Base-by-base conservation (phyloP, 345 rosid species). In the Microthlaspi erraticum region DNA sequence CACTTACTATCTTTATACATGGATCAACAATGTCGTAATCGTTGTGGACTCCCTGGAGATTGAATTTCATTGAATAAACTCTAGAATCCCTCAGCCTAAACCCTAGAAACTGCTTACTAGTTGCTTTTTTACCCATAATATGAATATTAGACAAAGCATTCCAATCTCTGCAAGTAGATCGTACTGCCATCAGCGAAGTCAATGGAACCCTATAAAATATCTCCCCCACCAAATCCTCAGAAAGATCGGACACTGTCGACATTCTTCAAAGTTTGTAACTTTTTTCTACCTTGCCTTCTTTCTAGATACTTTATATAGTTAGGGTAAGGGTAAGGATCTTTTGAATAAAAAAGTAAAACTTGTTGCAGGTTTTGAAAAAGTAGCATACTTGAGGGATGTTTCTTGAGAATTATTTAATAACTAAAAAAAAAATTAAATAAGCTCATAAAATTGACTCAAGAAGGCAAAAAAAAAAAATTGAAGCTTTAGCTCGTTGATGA, bases 401-500 rank as follows among this genome's bases (percentile, higher is more conserved):
- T 20, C 26, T 20, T 20, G 13, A 38, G n/a, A 11, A 12, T 13
- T 12, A 44, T 44, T 16, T 49, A n/a, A 49, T 23, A 51, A 23
- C 9, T 23, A 52, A 26, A 29, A 12, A 13, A 11, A 19, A 29
- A 41, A 41, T 17, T 37, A 57, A 56, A 59, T 44, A 33, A 56
- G n/a, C 36, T 32, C 55, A 13, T 29, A 2, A 5, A 6, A n/a
- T n/a, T n/a, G n/a, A 16, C 59, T n/a, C n/a, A 8, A 33, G n/a
- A 6, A 37, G 3, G 1, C 0, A 42, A 17, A 19, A 26, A 38
- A 26, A 5, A 50, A 60, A 39, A 1, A 32, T 52, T 5, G 37
- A 52, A 42, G 45, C 32, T 41, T 36, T 29, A 23, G 57, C 66
- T 60, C 39, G 18, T 34, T 46, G 56, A 9, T 23, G 74, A 73